phyloP scores from a whole-genome alignment of 768 basidiomycete species.

The Suillus occidentalis region DNA sequence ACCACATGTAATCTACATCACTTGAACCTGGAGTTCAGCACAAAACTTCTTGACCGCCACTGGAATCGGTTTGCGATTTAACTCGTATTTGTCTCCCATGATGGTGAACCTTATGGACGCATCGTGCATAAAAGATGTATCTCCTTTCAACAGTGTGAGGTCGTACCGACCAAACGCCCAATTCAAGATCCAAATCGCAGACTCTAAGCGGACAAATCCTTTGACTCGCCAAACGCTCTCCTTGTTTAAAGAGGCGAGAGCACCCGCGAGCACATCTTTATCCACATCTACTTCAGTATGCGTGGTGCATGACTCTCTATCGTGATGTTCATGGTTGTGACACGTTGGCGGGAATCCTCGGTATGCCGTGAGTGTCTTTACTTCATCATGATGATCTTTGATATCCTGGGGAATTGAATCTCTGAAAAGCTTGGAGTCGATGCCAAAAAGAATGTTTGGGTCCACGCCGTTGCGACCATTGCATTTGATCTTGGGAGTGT shows the following conservation, averaged over 20 bases:
- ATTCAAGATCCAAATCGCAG: slow-evolving; percentile 63
- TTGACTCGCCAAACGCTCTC: slow-evolving; percentile 83
- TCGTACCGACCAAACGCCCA: slow-evolving; percentile 94
- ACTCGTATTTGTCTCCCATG: slow-evolving; percentile 90
- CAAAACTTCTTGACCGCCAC: slow-evolving; percentile 54
- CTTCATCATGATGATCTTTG: slow-evolving; percentile 71
- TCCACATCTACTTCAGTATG: slow-evolving; percentile 28
- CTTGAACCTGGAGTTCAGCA: slow-evolving; percentile 37
- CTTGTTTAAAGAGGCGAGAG: slow-evolving; percentile 56
- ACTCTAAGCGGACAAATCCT: slow-evolving; percentile 67
- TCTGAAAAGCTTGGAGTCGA: slow-evolving; percentile 79
- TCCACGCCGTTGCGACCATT: slow-evolving; percentile 64
- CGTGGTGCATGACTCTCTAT: slow-evolving; percentile 5
- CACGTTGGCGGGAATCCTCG: slow-evolving; percentile 34
- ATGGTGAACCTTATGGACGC: slow-evolving; percentile 67
- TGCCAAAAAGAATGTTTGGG: slow-evolving; percentile 82
- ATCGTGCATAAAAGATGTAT: slow-evolving; percentile 21
- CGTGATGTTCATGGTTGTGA: slow-evolving; percentile 21
- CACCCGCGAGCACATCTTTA: slow-evolving; percentile 40
- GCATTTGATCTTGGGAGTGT: slow-evolving; percentile 81
- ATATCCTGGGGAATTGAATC: slow-evolving; percentile 13
- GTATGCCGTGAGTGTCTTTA: slow-evolving; percentile 74
- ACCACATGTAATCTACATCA: slow-evolving; percentile 24
- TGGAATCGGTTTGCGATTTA: slow-evolving; percentile 38
- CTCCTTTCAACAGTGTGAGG: slow-evolving; percentile 42